Evolutionary conservation across 805 yeast genomes (phyloP), one percentile per base, ranked within the genome.

Genomic region (Dipodascopsis uninucleata): DNA sequence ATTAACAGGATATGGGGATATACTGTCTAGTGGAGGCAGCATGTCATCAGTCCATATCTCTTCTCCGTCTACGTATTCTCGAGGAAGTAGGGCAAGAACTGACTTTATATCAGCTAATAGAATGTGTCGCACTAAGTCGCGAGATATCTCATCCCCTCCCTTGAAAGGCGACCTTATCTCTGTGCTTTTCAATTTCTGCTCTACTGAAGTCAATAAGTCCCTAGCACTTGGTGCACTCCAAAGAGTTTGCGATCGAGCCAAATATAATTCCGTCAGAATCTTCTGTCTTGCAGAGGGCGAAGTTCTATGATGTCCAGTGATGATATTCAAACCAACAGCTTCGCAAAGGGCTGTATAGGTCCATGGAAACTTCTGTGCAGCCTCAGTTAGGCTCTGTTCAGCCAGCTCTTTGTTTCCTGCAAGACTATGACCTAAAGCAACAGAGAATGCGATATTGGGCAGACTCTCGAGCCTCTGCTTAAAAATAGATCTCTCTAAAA

Each of bases 391-490:
- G 12, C 74, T 72, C 1, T 49, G 46, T 31, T 59, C 65, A 1
- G 95, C 94, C 4, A 63, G 60, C 0, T 61, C 67, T 1, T 33
- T 41, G 26, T 72, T 64, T 3, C 66, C 71, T 8, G 36, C 31
- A 16, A 39, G 42, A 23, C 78, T 66, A 45, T 76, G 67, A n/a
- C 93, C 86, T 41, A 84, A 65, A 0, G 79, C 84, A 3, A 72
- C 61, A 1, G 90, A 81, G 57, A 78, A 79, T 1, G 81, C 78
- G 23, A 87, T 60, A 0, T 88, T 83, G 0, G 93, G 84, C 1
- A 88, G 82, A 35, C 68, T 67, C 90, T 94, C 83, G 52, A 74
- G 76, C 9, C 62, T 62, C 54, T 85, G 83, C 0, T 81, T 71
- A 18, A 69, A 72, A 2, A 72, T 68, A 26, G 83, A 66, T 1